Conservation (phyloP, 2,329 filamentous ascomycete species). For the Epichloe aotearoae region DNA sequence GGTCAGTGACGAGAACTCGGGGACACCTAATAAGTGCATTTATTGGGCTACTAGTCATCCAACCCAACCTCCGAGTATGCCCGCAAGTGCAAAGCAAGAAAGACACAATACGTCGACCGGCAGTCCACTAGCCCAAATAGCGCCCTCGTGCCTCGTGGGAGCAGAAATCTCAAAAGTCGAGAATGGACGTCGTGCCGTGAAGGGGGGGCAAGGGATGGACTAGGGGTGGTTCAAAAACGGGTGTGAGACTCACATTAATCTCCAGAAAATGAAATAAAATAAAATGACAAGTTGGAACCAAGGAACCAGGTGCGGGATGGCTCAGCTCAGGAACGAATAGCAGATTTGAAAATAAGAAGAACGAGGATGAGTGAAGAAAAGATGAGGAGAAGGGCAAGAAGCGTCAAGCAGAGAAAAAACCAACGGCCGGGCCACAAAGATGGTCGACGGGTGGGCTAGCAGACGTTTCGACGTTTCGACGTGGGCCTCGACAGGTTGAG, state of each 20-base stretch:
- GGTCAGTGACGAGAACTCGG: no score
- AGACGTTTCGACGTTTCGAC: not conserved
- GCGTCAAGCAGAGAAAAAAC: conserved; percentile 1
- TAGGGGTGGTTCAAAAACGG: conserved; percentile 5
- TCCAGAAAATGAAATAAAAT: conserved; percentile 9
- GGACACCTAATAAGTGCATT: no score
- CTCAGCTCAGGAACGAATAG: not conserved
- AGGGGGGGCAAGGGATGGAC: conserved; percentile 12
- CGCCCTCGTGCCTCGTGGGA: not conserved
- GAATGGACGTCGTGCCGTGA: not conserved
- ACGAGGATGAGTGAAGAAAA: not conserved
- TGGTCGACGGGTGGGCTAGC: conserved; percentile 1
- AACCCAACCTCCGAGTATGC: no score
- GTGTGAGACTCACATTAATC: conserved; percentile 23
- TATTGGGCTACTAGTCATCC: no score
- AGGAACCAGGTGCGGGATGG: not conserved
- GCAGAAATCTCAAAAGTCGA: not conserved
- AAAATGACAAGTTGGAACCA: not conserved
- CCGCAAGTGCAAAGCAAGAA: not conserved
- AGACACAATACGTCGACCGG: not conserved
- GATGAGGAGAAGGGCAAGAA: not conserved
- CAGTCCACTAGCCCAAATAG: not conserved
- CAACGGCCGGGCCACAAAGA: conserved; percentile 3
- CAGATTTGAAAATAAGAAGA: not conserved
- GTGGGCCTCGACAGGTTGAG: conserved; percentile 1